Evolutionary conservation across 208 protist species (phyloP), one percentile per base, ranked within the genome.

Genomic region (Acanthamoeba culbertsoni): DNA sequence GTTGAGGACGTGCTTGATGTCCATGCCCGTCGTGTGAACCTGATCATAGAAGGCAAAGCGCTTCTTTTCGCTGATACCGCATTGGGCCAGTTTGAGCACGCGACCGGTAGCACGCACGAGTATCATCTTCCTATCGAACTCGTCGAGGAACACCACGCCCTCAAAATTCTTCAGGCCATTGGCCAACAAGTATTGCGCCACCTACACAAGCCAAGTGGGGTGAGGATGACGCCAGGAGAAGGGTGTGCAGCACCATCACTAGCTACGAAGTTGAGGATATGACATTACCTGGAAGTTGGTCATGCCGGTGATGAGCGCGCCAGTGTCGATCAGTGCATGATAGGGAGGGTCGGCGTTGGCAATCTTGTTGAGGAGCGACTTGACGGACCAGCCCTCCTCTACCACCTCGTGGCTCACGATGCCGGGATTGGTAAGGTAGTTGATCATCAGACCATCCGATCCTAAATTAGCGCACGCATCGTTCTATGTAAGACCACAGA

Each of bases 251-350:
- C 18, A 23, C 12, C 8, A 23, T 55, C 48, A 18, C 8, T 18
- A 55, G 48, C 48, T 55, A 68, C 8, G 4, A 77, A 43, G 10
- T n/a, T 33, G 35, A 73, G 7, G 59, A 6, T 45, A 46, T 7
- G 95, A 12, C 7, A n/a, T 14, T 62, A 65, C 82, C 51, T 98
- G 96, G 92, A 97, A 94, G 96, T 99, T 99, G 84, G 96, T 96
- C 97, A 99, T 97, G 93, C 98, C 98, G 37, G 98, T 99, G 95
- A 99, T 99, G 59, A 99, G 96, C 7, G 98, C 98, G 40, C 98
- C 98, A 26, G 98, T 98, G 94, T 99, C 98, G 62, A 99, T 99
- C 93, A 99, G 98, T 16, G 98, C 97, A 42, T 98, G 95, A 90
- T 95, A 98, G 28, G 98, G 96, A 43, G 97, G 97, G 28, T 96